Evolutionary conservation across 441 rosid genomes (phyloP).

Genomic region (Theobroma grandiflorum): DNA sequence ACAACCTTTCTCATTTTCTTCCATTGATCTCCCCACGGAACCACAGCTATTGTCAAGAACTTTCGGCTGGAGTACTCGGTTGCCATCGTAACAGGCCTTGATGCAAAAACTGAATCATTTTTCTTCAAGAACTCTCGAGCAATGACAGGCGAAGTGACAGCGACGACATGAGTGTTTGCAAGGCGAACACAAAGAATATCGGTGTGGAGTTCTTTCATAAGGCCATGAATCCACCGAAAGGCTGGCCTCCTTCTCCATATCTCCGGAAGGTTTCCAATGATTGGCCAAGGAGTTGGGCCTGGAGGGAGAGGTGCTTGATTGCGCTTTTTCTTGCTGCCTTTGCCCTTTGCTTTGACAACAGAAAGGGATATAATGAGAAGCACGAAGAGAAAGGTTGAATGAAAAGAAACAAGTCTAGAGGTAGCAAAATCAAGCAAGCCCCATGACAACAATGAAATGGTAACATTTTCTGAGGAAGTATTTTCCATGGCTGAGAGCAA

Average conservation of each 20-base stretch:
- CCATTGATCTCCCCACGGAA: conserved; percentile 49
- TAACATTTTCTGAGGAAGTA: neutral
- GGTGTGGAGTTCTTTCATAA: conserved; percentile 59
- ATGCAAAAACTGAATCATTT: conserved; percentile 49
- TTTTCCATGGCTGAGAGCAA: neutral
- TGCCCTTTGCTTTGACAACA: neutral
- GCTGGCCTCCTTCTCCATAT: conserved; percentile 44
- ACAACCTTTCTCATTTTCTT: conserved; percentile 63
- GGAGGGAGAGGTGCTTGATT: conserved; percentile 46
- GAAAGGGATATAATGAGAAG: neutral
- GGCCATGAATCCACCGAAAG: conserved; percentile 54
- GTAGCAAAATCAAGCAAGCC: conserved; percentile 1
- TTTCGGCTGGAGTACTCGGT: conserved; percentile 27
- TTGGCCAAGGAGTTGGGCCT: conserved; percentile 58
- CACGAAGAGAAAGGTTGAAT: neutral
- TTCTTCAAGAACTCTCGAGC: conserved; percentile 53
- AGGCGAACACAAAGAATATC: conserved; percentile 62
- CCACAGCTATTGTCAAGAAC: conserved; percentile 35
- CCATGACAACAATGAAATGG: neutral
- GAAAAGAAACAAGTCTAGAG: neutral
- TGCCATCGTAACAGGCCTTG: conserved; percentile 43
- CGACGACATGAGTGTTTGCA: conserved; percentile 53
- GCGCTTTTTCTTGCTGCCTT: no score
- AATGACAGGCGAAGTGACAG: conserved; percentile 55
- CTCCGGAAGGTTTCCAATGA: conserved; percentile 52